A percentile compares a stretch with the other conserved stretches of the same genome.
phyloP scores from a whole-genome alignment of 2,329 filamentous ascomycete genomes.

The Cladosporium velox region DNA sequence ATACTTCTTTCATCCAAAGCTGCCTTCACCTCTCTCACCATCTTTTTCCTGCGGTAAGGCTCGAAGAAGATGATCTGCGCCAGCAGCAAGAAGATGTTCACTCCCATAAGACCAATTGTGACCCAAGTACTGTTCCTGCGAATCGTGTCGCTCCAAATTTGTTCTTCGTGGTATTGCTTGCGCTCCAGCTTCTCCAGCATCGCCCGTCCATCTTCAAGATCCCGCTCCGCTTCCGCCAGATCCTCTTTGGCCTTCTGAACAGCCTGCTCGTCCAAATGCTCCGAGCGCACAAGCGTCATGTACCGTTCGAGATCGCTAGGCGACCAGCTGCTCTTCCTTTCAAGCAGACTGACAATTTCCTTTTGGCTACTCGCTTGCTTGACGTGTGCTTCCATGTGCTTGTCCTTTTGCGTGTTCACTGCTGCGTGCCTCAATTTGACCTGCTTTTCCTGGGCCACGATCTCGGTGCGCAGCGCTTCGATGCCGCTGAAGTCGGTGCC shows the following conservation, averaged over 20 bases:
- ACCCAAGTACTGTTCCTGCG: slow-evolving; percentile 96
- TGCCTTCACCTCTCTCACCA: slow-evolving; percentile 75
- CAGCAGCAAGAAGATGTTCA: slow-evolving; percentile 88
- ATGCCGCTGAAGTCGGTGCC: slow-evolving; percentile 85
- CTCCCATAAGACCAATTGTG: slow-evolving; percentile 95
- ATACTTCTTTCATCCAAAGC: slow-evolving; percentile 69
- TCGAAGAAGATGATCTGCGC: slow-evolving; percentile 74
- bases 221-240: slow-evolving; percentile 73
- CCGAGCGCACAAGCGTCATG: slow-evolving; percentile 85
- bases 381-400: slow-evolving; percentile 80
- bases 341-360: slow-evolving; percentile 90
- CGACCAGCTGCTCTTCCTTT: slow-evolving; percentile 91
- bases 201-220: slow-evolving; percentile 74
- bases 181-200: slow-evolving; percentile 81
- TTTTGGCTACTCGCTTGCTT: slow-evolving; percentile 87
- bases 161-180: slow-evolving; percentile 94
- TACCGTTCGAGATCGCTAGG: slow-evolving; percentile 88
- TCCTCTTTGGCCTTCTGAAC: slow-evolving; percentile 72
- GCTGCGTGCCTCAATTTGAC: slow-evolving; percentile 62
- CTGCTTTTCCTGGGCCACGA: slow-evolving; percentile 64
- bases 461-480: slow-evolving; percentile 78
- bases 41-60: slow-evolving; percentile 80
- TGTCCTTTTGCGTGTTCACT: slow-evolving; percentile 70
- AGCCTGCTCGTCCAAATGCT: slow-evolving; percentile 88
- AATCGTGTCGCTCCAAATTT: slow-evolving; percentile 99